Conservation (phyloP, 768 basidiomycete species). For the Phaffia australis region DNA sequence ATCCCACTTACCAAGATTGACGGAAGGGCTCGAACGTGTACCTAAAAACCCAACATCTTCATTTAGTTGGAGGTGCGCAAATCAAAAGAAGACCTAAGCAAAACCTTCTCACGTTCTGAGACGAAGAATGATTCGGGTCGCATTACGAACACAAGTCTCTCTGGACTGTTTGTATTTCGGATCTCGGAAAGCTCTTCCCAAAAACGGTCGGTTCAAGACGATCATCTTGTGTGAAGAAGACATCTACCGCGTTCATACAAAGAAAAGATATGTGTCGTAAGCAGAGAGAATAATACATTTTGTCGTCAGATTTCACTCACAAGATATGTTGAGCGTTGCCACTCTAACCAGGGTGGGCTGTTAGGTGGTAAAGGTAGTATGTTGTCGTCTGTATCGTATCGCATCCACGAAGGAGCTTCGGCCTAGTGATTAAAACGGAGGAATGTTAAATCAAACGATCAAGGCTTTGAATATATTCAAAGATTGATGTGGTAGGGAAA, state of each 20-base stretch:
- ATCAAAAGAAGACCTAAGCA: too few relatives aligned
- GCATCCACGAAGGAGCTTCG: conserved; percentile 28
- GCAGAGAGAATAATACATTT: not conserved
- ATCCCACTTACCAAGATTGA: too few relatives aligned
- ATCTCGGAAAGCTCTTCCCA: conserved; percentile 29
- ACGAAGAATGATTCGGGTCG: not conserved
- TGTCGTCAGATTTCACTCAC: conserved; percentile 15
- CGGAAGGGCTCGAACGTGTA: too few relatives aligned
- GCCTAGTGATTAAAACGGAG: not conserved
- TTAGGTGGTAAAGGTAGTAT: conserved; percentile 12
- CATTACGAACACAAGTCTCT: conserved; percentile 4
- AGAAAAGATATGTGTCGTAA: not conserved
- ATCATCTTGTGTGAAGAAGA: conserved; percentile 25
- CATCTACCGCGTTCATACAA: too few relatives aligned
- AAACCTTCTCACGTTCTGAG: not conserved
- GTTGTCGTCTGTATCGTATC: conserved; percentile 13
- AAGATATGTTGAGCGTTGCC: conserved; percentile 27
- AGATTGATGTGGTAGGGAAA: too few relatives aligned
- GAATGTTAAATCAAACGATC: too few relatives aligned
- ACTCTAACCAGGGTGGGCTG: conserved; percentile 27
- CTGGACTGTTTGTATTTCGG: conserved; percentile 19
- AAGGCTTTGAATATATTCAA: too few relatives aligned
- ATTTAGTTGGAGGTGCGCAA: too few relatives aligned
- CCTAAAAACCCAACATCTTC: too few relatives aligned
- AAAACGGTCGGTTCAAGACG: conserved; percentile 28